These are phyloP conservation scores for Cladophialophora chaetospira DNA, from an alignment of 2,329 filamentous ascomycete species.

Conservation along the genomic window DNA sequence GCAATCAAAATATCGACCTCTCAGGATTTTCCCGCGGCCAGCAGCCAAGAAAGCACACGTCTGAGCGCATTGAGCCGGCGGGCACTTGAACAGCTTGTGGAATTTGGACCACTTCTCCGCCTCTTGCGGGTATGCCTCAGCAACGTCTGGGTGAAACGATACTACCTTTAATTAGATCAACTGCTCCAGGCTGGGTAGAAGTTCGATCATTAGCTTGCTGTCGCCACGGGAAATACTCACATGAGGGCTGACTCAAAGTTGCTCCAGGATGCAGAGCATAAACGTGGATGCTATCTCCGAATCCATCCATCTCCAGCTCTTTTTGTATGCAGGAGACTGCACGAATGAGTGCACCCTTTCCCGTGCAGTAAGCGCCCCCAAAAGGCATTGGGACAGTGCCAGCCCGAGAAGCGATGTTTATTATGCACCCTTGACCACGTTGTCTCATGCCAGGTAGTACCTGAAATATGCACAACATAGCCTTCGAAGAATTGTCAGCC, in stretches of 20 bases:
- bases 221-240: no score
- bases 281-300: constrained; percentile 10
- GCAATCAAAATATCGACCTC: constrained; percentile 14
- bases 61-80: background rate
- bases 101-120: background rate
- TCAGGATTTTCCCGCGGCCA: constrained; percentile 2
- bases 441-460: constrained; percentile 13
- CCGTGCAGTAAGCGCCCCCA: background rate
- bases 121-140: background rate
- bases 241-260: no score
- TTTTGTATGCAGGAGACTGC: constrained; percentile 1
- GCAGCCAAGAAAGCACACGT: constrained; percentile 14
- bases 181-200: no score
- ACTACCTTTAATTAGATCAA: no score
- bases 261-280: constrained; percentile 12
- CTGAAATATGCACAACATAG: background rate
- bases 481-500: background rate
- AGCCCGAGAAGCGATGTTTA: constrained; percentile 21
- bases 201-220: no score
- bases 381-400: constrained; percentile 12
- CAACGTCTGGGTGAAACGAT: background rate
- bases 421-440: constrained; percentile 15
- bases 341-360: constrained; percentile 6
- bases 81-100: background rate
- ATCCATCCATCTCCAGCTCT: constrained; percentile 12